These are phyloP conservation scores for Sporothrix phasma DNA, from an alignment of 2,329 filamentous ascomycete species.

Conservation along the genomic window DNA sequence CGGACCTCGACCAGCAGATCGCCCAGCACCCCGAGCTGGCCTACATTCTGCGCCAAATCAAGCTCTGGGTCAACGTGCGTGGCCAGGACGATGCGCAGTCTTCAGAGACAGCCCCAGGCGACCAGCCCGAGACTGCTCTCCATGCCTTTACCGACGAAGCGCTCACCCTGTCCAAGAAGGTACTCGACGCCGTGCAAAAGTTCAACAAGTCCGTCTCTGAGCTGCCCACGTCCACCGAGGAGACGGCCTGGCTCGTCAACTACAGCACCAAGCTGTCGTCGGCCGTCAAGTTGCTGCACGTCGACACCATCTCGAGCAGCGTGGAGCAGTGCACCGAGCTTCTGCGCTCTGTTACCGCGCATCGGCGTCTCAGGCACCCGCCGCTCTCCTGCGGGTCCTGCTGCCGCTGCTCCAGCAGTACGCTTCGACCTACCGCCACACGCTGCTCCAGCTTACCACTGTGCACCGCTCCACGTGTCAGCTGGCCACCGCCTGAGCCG, in stretches of 20 bases:
- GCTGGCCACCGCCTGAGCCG: constrained; percentile 65
- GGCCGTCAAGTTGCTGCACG: constrained; percentile 50
- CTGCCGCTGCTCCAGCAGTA: constrained; percentile 71
- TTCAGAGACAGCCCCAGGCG: not conserved
- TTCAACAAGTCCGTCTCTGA: constrained; percentile 46
- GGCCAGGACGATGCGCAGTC: not conserved
- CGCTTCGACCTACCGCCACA: constrained; percentile 46
- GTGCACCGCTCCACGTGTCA: constrained; percentile 64
- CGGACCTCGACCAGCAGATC: constrained; percentile 35
- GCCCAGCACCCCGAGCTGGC: constrained; percentile 45
- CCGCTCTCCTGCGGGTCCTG: constrained; percentile 49
- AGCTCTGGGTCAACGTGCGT: constrained; percentile 47
- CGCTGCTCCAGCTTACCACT: constrained; percentile 47
- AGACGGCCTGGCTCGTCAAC: constrained; percentile 51
- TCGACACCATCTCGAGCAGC: constrained; percentile 41
- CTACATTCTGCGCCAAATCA: constrained; percentile 57
- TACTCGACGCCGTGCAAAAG: constrained; percentile 71
- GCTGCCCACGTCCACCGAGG: constrained; percentile 50
- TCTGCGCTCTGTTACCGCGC: constrained; percentile 21
- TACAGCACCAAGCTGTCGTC: constrained; percentile 42
- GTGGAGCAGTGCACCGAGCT: constrained; percentile 31
- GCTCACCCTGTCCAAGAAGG: constrained; percentile 58
- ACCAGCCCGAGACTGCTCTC: constrained; percentile 14
- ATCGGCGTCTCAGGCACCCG: not conserved
- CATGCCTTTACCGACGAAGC: constrained; percentile 46